Evolutionary conservation across 345 rosid species (phyloP).

Genomic region (Pistacia atlantica): DNA sequence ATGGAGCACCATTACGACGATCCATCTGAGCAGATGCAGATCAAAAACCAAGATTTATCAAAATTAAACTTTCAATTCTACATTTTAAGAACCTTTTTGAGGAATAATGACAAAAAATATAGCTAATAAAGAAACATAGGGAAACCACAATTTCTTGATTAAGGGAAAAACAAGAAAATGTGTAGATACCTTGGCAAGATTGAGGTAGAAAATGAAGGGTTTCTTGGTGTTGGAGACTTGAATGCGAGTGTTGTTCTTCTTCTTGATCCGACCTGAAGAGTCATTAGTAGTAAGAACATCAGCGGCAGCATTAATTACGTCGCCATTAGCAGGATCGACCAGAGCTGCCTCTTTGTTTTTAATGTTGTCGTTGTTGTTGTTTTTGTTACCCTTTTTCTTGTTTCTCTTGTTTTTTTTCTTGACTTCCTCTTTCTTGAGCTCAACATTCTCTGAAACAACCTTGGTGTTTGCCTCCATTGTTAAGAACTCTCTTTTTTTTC

Average conservation of each 20-base stretch:
- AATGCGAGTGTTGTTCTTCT: slow-evolving; percentile 26
- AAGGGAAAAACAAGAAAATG: neutral
- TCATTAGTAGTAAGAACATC: neutral
- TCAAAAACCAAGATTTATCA: too few relatives aligned
- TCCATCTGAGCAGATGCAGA: too few relatives aligned
- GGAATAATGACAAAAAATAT: too few relatives aligned
- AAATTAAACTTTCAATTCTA: neutral
- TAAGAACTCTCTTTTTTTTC: neutral
- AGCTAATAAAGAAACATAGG: too few relatives aligned
- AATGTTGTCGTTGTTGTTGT: neutral
- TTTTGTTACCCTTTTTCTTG: neutral
- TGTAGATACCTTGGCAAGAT: slow-evolving; percentile 36
- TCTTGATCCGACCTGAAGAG: slow-evolving; percentile 4
- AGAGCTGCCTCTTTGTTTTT: neutral
- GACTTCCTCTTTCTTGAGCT: slow-evolving; percentile 5
- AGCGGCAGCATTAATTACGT: slow-evolving; percentile 2
- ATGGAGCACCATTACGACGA: neutral
- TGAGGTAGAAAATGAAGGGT: slow-evolving; percentile 42
- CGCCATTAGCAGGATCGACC: neutral
- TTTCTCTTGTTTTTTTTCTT: slow-evolving; percentile 6
- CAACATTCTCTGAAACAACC: slow-evolving; percentile 10
- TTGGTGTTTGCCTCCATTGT: slow-evolving; percentile 26
- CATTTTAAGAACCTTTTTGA: neutral
- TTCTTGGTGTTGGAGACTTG: slow-evolving; percentile 40
- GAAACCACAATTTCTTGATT: too few relatives aligned